These are phyloP conservation scores for Stentor roeselii DNA, from an alignment of 73 alveolate species.

Conservation along the genomic window DNA sequence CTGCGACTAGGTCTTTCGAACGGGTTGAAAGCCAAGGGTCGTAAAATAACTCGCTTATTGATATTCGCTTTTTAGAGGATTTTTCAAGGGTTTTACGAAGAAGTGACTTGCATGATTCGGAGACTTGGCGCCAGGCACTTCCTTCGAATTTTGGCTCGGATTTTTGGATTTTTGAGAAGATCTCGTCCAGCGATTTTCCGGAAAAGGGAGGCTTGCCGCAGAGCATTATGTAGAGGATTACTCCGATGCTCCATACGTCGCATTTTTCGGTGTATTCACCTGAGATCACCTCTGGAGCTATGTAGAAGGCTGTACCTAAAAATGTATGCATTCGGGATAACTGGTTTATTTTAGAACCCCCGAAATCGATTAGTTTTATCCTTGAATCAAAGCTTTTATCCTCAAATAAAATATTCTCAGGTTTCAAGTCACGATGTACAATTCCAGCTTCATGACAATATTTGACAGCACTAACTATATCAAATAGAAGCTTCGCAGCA, in stretches of 20 bases:
- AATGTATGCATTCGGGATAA: neutral
- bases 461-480: neutral
- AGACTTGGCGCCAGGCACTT: constrained; percentile 28
- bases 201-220: constrained; percentile 61
- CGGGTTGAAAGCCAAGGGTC: constrained; percentile 2
- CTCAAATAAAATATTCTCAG: constrained; percentile 5
- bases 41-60: neutral
- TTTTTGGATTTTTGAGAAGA: constrained; percentile 1
- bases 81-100: too few species aligned
- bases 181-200: constrained; percentile 48
- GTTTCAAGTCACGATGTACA: neutral
- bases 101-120: neutral
- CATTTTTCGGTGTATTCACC: constrained; percentile 54
- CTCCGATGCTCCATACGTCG: constrained; percentile 68
- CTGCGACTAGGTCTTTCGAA: neutral
- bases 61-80: neutral
- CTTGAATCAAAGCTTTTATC: neutral
- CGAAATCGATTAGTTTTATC: neutral
- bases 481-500: neutral
- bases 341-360: neutral
- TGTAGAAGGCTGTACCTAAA: constrained; percentile 31
- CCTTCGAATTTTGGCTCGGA: neutral
- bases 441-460: constrained; percentile 16
- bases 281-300: constrained; percentile 34
- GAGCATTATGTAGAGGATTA: constrained; percentile 55